Conservation (phyloP, 176 grass and related monocot species). For the Phoenix roebelenii region DNA sequence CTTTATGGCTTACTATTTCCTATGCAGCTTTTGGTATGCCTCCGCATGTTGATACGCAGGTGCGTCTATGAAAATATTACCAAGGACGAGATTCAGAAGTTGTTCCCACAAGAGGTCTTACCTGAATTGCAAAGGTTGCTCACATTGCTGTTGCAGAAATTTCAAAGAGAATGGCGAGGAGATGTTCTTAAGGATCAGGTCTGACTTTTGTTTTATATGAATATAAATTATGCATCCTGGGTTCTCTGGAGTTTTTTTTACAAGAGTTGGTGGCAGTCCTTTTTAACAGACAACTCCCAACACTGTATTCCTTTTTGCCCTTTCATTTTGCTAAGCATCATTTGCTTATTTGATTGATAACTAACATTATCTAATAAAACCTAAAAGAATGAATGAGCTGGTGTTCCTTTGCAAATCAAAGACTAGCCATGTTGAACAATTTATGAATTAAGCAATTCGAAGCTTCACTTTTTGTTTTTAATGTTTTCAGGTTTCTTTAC, state of each 20-base stretch:
- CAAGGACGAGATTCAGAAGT: constrained; percentile 56
- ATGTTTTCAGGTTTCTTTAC: constrained; percentile 16
- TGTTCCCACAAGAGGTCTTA: constrained; percentile 55
- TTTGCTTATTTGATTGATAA: too few relatives aligned
- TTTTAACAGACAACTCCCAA: too few relatives aligned
- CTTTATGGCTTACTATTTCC: neutral
- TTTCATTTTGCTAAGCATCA: too few relatives aligned
- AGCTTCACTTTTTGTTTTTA: neutral
- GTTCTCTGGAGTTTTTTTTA: too few relatives aligned
- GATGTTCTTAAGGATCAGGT: constrained; percentile 68
- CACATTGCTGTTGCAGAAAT: constrained; percentile 82
- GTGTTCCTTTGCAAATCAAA: too few relatives aligned
- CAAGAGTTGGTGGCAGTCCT: too few relatives aligned
- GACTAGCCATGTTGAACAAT: too few relatives aligned
- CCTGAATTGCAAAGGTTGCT: constrained; percentile 73
- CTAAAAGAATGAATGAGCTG: too few relatives aligned
- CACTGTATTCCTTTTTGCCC: too few relatives aligned
- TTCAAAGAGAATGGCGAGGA: constrained; percentile 66
- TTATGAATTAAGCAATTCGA: too few relatives aligned
- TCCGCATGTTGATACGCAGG: constrained; percentile 61
- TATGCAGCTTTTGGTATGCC: constrained; percentile 71
- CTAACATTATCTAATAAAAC: too few relatives aligned
- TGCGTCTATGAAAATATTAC: constrained; percentile 44
- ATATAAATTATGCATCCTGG: neutral
- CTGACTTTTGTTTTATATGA: neutral